These are phyloP conservation scores for Rhexocercosporidium sp. DNA, from an alignment of 2,329 filamentous ascomycete species.

Conservation along the genomic window DNA sequence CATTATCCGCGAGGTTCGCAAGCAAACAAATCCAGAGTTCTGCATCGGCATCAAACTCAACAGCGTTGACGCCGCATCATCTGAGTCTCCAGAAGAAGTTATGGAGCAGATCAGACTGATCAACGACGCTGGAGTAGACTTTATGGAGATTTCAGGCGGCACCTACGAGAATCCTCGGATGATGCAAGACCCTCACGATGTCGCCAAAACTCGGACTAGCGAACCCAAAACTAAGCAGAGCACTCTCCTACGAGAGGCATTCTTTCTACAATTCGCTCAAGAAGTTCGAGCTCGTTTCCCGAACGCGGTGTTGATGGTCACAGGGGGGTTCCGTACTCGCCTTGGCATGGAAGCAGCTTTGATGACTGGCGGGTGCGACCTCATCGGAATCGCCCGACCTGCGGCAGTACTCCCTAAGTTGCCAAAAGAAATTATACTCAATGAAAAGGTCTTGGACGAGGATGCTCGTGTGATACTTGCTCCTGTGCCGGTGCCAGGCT, in stretches of 20 bases:
- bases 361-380: slow-evolving; percentile 51
- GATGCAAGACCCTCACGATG: slow-evolving; percentile 26
- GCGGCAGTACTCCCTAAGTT: slow-evolving; percentile 51
- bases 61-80: slow-evolving; percentile 55
- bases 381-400: slow-evolving; percentile 55
- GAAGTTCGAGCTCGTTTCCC: slow-evolving; percentile 53
- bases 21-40: slow-evolving; percentile 43
- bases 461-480: slow-evolving; percentile 26
- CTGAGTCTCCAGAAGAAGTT: slow-evolving; percentile 53
- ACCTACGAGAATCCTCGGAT: slow-evolving; percentile 56
- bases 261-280: slow-evolving; percentile 71
- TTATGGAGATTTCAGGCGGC: slow-evolving; percentile 71
- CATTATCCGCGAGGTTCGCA: slow-evolving; percentile 64
- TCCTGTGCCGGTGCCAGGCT: slow-evolving; percentile 13
- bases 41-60: slow-evolving; percentile 61
- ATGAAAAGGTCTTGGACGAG: slow-evolving; percentile 38
- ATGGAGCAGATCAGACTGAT: slow-evolving; percentile 63
- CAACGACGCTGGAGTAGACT: slow-evolving; percentile 57
- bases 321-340: slow-evolving; percentile 65
- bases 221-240: slow-evolving; percentile 41
- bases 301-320: slow-evolving; percentile 58
- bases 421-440: slow-evolving; percentile 45
- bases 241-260: slow-evolving; percentile 64
- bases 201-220: slow-evolving; percentile 12
- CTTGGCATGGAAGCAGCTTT: slow-evolving; percentile 56